These are phyloP conservation scores for Aspergillus diversus DNA, from an alignment of 495 filamentous ascomycete genomes.

Conservation along the genomic window DNA sequence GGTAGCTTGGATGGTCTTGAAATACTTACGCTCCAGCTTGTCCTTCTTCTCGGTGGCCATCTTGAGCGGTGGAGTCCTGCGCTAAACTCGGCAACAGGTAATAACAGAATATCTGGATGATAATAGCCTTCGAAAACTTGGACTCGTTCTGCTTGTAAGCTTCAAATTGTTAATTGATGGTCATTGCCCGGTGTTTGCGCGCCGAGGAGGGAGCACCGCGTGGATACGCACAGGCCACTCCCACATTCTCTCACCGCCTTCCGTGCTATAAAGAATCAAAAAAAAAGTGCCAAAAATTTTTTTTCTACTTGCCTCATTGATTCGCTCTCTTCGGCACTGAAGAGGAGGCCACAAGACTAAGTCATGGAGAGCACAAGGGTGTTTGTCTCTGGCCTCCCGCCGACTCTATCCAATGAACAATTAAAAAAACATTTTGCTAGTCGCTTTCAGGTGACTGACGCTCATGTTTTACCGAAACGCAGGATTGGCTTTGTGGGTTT, in stretches of 20 bases:
- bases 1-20: constrained; percentile 3
- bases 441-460: constrained; percentile 79
- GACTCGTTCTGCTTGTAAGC: background rate
- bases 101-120: background rate
- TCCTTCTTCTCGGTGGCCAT: constrained; percentile 65
- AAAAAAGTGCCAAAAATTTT: constrained; percentile 31
- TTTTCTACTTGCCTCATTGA: constrained; percentile 27
- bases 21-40: constrained; percentile 68
- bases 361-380: constrained; percentile 68
- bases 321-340: constrained; percentile 20
- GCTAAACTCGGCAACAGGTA: background rate
- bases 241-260: constrained; percentile 39
- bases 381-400: constrained; percentile 86
- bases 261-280: constrained; percentile 39
- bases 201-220: constrained; percentile 21
- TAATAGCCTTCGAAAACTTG: background rate
- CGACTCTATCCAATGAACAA: constrained; percentile 73
- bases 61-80: constrained; percentile 21
- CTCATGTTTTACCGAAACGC: constrained; percentile 83
- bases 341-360: constrained; percentile 23
- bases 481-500: constrained; percentile 97
- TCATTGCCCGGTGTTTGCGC: constrained; percentile 19
- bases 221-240: constrained; percentile 25
- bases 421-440: constrained; percentile 85
- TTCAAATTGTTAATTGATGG: background rate